Evolutionary conservation across 257 asterid genomes (phyloP).

Genomic region (Solanum sejunctum): DNA sequence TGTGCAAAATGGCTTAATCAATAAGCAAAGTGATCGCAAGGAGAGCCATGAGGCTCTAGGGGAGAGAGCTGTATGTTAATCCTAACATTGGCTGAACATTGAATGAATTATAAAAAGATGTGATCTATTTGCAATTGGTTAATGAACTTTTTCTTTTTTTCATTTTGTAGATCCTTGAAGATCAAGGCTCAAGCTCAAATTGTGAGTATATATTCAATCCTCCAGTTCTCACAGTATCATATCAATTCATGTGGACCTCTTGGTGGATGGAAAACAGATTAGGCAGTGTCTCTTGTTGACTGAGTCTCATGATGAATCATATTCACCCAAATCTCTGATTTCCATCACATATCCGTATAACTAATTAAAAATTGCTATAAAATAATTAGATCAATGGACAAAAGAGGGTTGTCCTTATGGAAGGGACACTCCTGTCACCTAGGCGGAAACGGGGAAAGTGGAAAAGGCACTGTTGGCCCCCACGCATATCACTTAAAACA

Average conservation of each 20-base stretch:
- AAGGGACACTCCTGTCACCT: neutral
- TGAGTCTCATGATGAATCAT: neutral
- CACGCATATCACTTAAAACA: neutral
- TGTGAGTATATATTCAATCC: slow-evolving; percentile 32
- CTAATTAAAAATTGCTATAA: neutral
- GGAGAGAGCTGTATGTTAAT: slow-evolving; percentile 33
- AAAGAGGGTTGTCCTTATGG: neutral
- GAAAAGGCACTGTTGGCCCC: neutral
- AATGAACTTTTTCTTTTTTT: neutral
- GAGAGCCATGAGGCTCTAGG: slow-evolving; percentile 14
- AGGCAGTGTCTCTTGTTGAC: neutral
- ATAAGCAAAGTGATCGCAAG: slow-evolving; percentile 11
- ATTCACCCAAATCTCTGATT: neutral
- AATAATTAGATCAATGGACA: neutral
- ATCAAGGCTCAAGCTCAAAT: slow-evolving; percentile 29
- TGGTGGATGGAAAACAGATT: neutral
- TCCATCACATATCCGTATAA: neutral
- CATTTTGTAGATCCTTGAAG: slow-evolving; percentile 34
- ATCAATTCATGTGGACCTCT: slow-evolving; percentile 1
- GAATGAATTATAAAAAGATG: neutral
- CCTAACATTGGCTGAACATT: neutral
- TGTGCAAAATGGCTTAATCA: slow-evolving; percentile 21
- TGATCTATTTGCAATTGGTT: neutral
- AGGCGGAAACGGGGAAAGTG: neutral
- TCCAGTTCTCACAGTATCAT: slow-evolving; percentile 1